Percentiles rank a stretch among this genome's conserved stretches.
Evolutionary conservation across 345 rosid species (phyloP).

Genomic region (Salix arbutifolia): DNA sequence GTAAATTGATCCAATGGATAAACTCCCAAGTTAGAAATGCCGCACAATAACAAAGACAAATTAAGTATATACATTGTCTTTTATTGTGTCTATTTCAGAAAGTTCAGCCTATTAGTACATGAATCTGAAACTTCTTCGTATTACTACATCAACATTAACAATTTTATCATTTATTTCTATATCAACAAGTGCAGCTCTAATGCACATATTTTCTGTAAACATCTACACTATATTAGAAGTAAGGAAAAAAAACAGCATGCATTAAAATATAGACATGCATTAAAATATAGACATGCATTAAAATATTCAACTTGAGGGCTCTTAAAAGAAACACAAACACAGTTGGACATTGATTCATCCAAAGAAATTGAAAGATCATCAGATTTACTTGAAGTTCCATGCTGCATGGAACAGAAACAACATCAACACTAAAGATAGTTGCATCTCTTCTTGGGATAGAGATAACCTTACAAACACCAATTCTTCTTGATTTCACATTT

Average conservation of each 20-base stretch:
- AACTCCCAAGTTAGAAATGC: constrained; percentile 96
- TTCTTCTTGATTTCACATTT: constrained; percentile 31
- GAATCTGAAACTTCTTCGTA: constrained; percentile 87
- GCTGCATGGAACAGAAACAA: constrained; percentile 25
- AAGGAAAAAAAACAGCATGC: neutral
- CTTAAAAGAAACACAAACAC: constrained; percentile 16
- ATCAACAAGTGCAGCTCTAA: constrained; percentile 48
- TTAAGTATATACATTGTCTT: neutral
- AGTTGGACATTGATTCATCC: constrained; percentile 76
- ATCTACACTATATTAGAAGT: constrained; percentile 23
- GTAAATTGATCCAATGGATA: constrained; percentile 81
- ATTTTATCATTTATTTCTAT: constrained; percentile 43
- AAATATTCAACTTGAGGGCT: too few relatives aligned
- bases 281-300: neutral
- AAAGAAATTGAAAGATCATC: constrained; percentile 53
- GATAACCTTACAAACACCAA: constrained; percentile 30
- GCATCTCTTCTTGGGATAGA: constrained; percentile 32
- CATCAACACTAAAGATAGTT: constrained; percentile 9
- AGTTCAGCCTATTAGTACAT: neutral
- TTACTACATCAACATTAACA: constrained; percentile 42
- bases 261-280: neutral
- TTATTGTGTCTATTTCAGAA: neutral
- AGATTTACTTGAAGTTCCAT: constrained; percentile 56
- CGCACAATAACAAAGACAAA: constrained; percentile 33
- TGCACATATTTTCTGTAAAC: constrained; percentile 54